Percentiles rank a stretch among this genome's conserved stretches.
These are phyloP conservation scores for Trichosporon sp. DNA, from an alignment of 1,284 basidiomycete species.

Conservation along the genomic window DNA sequence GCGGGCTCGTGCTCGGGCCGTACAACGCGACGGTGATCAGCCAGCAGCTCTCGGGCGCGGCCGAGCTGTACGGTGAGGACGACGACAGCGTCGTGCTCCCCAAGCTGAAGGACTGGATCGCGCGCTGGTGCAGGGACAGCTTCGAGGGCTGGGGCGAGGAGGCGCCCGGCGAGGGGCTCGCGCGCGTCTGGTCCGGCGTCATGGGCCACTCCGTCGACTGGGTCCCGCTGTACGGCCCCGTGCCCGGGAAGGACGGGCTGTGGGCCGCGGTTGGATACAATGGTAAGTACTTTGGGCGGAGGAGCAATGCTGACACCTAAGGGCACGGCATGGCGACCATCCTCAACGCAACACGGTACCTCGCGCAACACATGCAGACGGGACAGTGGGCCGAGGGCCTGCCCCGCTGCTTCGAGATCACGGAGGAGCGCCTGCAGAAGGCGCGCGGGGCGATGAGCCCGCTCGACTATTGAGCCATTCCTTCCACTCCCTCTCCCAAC, in stretches of 20 bases:
- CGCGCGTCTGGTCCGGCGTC: slow-evolving; percentile 30
- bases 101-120: slow-evolving; percentile 7
- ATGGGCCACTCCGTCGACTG: slow-evolving; percentile 28
- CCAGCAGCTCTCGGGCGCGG: slow-evolving; percentile 4
- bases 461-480: background rate
- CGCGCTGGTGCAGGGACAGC: slow-evolving; percentile 15
- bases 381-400: slow-evolving; percentile 22
- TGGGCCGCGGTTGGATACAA: slow-evolving; percentile 16
- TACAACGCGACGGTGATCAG: slow-evolving; percentile 8
- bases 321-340: slow-evolving; percentile 28
- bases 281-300: background rate
- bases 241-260: slow-evolving; percentile 23
- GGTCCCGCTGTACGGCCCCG: slow-evolving; percentile 28
- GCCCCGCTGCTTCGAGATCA: slow-evolving; percentile 10
- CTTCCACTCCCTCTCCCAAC: background rate
- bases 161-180: slow-evolving; percentile 25
- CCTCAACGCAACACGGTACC: slow-evolving; percentile 18
- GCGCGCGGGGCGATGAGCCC: background rate
- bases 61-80: slow-evolving; percentile 18
- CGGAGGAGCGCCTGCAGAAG: slow-evolving; percentile 2
- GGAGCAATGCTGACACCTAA: background rate
- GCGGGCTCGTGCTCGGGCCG: slow-evolving; percentile 28
- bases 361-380: slow-evolving; percentile 21
- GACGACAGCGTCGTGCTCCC: slow-evolving; percentile 22
- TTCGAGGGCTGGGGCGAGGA: slow-evolving; percentile 30